A percentile compares a stretch with the other conserved stretches of the same genome.
Conservation (phyloP, 1,139 yeast genomes). For the Kazachstania sp. region DNA sequence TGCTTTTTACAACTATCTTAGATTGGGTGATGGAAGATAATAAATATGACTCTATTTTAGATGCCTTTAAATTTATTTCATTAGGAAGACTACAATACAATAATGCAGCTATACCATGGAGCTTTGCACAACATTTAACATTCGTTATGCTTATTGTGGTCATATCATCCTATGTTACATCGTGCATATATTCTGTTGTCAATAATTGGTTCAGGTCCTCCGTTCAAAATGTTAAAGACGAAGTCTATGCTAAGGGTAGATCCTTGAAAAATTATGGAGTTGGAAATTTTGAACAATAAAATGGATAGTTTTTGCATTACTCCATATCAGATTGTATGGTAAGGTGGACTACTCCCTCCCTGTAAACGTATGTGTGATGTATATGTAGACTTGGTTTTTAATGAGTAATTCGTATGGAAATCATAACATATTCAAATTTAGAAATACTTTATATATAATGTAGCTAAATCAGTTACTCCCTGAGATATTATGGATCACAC, state of each 20-base stretch:
- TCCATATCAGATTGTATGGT: too few species aligned
- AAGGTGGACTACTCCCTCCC: too few species aligned
- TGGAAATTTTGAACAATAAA: neutral
- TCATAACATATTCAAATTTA: too few species aligned
- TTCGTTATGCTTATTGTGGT: constrained; percentile 7
- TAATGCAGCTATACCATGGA: constrained; percentile 12
- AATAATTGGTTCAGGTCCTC: constrained; percentile 18
- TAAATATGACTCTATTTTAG: constrained; percentile 9
- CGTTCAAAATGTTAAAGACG: constrained; percentile 44
- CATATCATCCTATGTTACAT: constrained; percentile 6
- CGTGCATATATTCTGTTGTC: constrained; percentile 4
- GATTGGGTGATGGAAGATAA: constrained; percentile 2
- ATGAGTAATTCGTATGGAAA: too few species aligned
- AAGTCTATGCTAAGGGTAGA: constrained; percentile 53
- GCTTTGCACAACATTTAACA: constrained; percentile 14
- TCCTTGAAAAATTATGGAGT: constrained; percentile 43
- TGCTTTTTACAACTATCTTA: neutral
- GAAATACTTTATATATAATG: too few species aligned
- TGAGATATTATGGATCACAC: too few species aligned
- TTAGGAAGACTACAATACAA: constrained; percentile 10
- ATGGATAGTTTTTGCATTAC: neutral
- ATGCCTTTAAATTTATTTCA: constrained; percentile 10
- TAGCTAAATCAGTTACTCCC: too few species aligned
- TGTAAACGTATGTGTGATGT: too few species aligned
- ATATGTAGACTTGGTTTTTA: too few species aligned